Percentiles rank a stretch among this genome's conserved stretches.
phyloP scores from a whole-genome alignment of 495 filamentous ascomycete genomes.

The Aspergillus hancockii region DNA sequence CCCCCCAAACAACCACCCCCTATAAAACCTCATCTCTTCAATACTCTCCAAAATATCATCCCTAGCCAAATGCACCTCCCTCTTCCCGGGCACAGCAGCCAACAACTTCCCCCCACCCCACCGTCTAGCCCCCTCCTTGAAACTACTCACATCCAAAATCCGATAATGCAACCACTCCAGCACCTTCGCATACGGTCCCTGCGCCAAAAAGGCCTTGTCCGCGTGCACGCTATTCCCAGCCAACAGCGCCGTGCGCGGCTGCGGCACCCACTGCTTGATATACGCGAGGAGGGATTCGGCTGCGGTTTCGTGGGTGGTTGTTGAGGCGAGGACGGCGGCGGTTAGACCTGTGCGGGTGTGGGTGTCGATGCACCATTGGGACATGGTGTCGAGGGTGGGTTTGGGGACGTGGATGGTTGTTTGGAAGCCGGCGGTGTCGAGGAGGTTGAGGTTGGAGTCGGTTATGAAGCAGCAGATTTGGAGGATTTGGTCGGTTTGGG shows the following conservation, averaged over 20 bases:
- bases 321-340: conserved; percentile 70
- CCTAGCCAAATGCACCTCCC: conserved; percentile 74
- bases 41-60: conserved; percentile 96
- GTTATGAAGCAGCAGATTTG: conserved; percentile 95
- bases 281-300: conserved; percentile 75
- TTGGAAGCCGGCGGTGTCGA: conserved; percentile 77
- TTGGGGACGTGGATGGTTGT: conserved; percentile 74
- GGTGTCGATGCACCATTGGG: conserved; percentile 65
- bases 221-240: conserved; percentile 93
- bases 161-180: conserved; percentile 81
- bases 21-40: conserved; percentile 83
- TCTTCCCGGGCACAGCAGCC: conserved; percentile 65
- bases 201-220: conserved; percentile 79
- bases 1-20: conserved; percentile 34
- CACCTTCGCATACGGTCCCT: conserved; percentile 70
- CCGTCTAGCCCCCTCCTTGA: conserved; percentile 84
- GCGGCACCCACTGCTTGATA: conserved; percentile 67
- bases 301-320: conserved; percentile 68
- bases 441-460: conserved; percentile 68
- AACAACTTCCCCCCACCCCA: conserved; percentile 71
- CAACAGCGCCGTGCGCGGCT: conserved; percentile 64
- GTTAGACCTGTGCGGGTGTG: conserved; percentile 77
- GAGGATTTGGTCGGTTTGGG: conserved; percentile 77
- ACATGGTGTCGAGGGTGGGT: conserved; percentile 74
- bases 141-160: conserved; percentile 84